These are phyloP conservation scores for Cytospora paraplurivora DNA, from an alignment of 2,329 filamentous ascomycete species.

Conservation along the genomic window DNA sequence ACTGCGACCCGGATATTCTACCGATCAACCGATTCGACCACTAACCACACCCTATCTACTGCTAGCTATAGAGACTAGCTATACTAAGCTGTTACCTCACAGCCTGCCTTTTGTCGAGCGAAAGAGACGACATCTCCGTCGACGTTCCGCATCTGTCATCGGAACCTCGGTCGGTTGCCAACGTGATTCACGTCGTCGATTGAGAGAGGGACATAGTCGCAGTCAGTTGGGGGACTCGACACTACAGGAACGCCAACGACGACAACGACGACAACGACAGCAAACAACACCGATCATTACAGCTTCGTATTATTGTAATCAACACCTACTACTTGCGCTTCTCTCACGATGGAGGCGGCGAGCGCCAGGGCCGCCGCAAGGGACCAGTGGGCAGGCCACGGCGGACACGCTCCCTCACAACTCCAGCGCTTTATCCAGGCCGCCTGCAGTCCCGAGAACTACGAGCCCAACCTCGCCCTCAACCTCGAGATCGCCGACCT, in stretches of 20 bases:
- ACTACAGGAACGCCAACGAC: constrained; percentile 17
- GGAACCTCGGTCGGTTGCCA: too few relatives aligned
- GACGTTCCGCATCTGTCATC: too few relatives aligned
- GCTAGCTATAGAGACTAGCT: too few relatives aligned
- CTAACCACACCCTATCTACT: too few relatives aligned
- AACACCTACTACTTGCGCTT: constrained; percentile 15
- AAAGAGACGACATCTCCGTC: too few relatives aligned
- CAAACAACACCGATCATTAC: neutral
- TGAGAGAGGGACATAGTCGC: too few relatives aligned
- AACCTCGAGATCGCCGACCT: constrained; percentile 96
- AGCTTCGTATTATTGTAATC: neutral
- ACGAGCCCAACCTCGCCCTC: constrained; percentile 93
- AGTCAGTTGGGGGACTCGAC: too few relatives aligned
- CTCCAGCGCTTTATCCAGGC: constrained; percentile 95
- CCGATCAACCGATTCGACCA: too few relatives aligned
- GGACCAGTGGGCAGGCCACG: constrained; percentile 87
- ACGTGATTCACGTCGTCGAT: too few relatives aligned
- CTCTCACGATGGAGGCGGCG: constrained; percentile 78
- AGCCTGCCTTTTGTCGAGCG: too few relatives aligned
- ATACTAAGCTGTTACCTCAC: too few relatives aligned
- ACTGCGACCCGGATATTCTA: too few relatives aligned
- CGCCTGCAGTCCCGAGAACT: constrained; percentile 96
- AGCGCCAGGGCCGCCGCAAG: constrained; percentile 93
- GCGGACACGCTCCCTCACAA: constrained; percentile 73
- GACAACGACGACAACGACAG: neutral